Conservation (phyloP, 2,329 filamentous ascomycete species). For the Aspergillus sp. region DNA sequence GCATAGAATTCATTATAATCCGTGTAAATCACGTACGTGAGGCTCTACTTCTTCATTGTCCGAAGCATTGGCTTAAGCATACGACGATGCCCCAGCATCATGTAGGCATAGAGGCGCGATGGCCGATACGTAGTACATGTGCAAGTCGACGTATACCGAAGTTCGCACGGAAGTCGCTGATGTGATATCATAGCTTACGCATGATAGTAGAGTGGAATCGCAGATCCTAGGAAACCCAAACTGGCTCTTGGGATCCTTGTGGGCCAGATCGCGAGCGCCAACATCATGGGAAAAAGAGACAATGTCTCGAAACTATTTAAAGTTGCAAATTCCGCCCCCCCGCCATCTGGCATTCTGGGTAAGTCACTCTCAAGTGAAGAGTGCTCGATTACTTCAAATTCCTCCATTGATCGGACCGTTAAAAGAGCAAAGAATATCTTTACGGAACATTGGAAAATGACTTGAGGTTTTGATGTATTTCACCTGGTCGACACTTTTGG, state of each 20-base stretch:
- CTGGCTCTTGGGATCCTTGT: background rate
- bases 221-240: constrained; percentile 14
- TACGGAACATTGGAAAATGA: constrained; percentile 1
- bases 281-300: too few relatives aligned
- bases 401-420: background rate
- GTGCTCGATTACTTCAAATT: constrained; percentile 6
- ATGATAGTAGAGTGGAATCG: constrained; percentile 9
- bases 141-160: constrained; percentile 8
- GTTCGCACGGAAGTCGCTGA: constrained; percentile 10
- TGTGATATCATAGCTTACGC: constrained; percentile 14
- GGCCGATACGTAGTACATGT: constrained; percentile 5
- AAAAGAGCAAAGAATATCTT: background rate
- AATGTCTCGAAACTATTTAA: too few relatives aligned
- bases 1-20: constrained; percentile 9
- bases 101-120: constrained; percentile 10
- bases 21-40: background rate
- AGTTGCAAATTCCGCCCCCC: background rate
- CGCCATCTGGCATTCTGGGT: constrained; percentile 7
- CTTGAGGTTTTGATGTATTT: constrained; percentile 1
- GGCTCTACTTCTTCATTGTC: constrained; percentile 8
- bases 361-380: constrained; percentile 6
- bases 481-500: constrained; percentile 4
- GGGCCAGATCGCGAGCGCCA: too few relatives aligned
- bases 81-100: constrained; percentile 5
- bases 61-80: background rate